phyloP scores from a whole-genome alignment of 1,139 yeast species.

The Sugiyamaella paludigena region DNA sequence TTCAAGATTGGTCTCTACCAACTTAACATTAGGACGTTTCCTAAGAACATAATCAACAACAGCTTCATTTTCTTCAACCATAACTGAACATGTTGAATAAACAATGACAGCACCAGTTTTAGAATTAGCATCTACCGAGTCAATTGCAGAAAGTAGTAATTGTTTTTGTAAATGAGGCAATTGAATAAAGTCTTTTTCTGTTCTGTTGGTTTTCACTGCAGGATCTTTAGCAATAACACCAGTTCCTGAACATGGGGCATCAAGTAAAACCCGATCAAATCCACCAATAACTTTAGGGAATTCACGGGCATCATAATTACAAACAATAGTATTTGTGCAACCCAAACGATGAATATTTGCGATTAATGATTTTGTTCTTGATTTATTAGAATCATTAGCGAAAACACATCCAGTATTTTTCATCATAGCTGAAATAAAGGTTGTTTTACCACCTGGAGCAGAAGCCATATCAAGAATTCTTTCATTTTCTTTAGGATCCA shows the following conservation, averaged over 20 bases:
- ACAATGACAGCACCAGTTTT: constrained; percentile 93
- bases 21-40: constrained; percentile 92
- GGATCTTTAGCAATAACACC: constrained; percentile 99
- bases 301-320: constrained; percentile 97
- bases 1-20: constrained; percentile 89
- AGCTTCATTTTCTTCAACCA: constrained; percentile 97
- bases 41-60: constrained; percentile 98
- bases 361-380: constrained; percentile 91
- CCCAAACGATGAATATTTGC: constrained; percentile 98
- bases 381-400: constrained; percentile 96
- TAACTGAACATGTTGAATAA: constrained; percentile 97
- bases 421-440: constrained; percentile 94
- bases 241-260: constrained; percentile 99
- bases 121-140: constrained; percentile 91
- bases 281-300: constrained; percentile 99
- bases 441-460: constrained; percentile 99
- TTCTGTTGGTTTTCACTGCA: constrained; percentile 87
- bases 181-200: constrained; percentile 94
- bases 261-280: constrained; percentile 88
- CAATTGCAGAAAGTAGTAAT: constrained; percentile 88
- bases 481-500: constrained; percentile 94
- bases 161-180: constrained; percentile 97
- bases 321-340: constrained; percentile 92
- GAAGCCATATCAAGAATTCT: constrained; percentile 98
- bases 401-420: constrained; percentile 96